phyloP scores from a whole-genome alignment of 768 basidiomycete genomes.

The Boletus rubropictus region DNA sequence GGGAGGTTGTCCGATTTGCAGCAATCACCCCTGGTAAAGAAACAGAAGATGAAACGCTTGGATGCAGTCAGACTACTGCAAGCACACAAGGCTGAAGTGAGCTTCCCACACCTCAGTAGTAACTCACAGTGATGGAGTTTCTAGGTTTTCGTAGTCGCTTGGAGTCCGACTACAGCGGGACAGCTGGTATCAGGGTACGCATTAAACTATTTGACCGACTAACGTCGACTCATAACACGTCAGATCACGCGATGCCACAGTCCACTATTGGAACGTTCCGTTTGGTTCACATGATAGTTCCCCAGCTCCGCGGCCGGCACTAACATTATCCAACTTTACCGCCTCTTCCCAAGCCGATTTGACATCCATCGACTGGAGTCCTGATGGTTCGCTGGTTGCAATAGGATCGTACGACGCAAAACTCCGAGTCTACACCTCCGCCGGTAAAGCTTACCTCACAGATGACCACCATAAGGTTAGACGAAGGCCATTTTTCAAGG shows the following conservation, averaged over 20 bases:
- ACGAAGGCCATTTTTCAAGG: not conserved
- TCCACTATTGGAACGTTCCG: constrained; percentile 69
- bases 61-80: constrained; percentile 43
- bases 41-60: constrained; percentile 31
- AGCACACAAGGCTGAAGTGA: constrained; percentile 61
- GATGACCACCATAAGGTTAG: constrained; percentile 62
- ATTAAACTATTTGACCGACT: not conserved
- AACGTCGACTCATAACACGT: not conserved
- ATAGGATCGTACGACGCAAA: constrained; percentile 73
- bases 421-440: constrained; percentile 59
- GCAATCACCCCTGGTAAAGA: constrained; percentile 26
- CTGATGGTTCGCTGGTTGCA: constrained; percentile 66
- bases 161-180: constrained; percentile 58
- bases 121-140: constrained; percentile 3
- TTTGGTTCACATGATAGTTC: constrained; percentile 27
- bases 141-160: constrained; percentile 77
- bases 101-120: constrained; percentile 13
- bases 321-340: constrained; percentile 46
- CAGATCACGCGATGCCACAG: constrained; percentile 72
- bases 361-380: constrained; percentile 74
- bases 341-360: constrained; percentile 51
- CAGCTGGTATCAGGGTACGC: constrained; percentile 72
- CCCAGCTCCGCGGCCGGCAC: constrained; percentile 29
- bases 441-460: constrained; percentile 59
- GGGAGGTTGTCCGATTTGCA: constrained; percentile 16